Base-by-base conservation (phyloP, 225 moss, liverwort and hornwort genomes). In the Antitrichia curtipendula region DNA sequence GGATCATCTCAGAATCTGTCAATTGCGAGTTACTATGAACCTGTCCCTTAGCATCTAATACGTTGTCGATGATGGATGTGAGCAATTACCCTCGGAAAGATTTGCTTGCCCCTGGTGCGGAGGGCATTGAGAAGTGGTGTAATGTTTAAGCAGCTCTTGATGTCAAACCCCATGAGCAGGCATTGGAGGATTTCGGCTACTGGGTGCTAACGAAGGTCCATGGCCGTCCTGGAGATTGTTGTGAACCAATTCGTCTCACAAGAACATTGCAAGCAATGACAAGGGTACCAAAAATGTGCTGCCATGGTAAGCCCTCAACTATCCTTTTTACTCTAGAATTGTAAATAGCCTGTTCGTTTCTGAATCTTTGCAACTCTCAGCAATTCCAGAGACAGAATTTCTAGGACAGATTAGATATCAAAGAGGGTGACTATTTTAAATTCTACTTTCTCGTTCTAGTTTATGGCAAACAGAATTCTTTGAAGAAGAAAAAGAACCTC, bases 201-300 rank as follows among this genome's bases (percentile, higher is more conserved):
- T 75, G 49, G 49, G 49, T 83, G 60, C 75, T 80, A 79, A 83
- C 80, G 87, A 84, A 87, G 50, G 70, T 81, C 40, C 65, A 84
- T 86, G 92, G 88, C 49, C 22, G n/a, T 68, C 62, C 63, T 84
- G 75, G 86, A 87, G 84, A 89, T 86, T 86, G 60, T 75, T 64
- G 86, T 88, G 62, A 92, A 77, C 75, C 85, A 84, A 72, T 78
- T 89, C 15, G 50, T 82, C 85, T 85, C 80, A 61, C 40, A 69
- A 65, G 80, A 78, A 6, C 78, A 85, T 65, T 66, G 60, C 83
- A 90, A 83, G 74, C 83, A 66, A 80, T 86, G 86, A 69, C 86
- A 68, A 83, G 68, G 28, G 65, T 49, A 80, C 82, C 83, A 10
- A 80, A 69, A 82, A 32, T 74, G 57, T 80, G 88, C 73, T 88